A percentile compares a stretch with the other conserved stretches of the same genome.
These are phyloP conservation scores for Combretum micranthum DNA, from an alignment of 345 rosid species.

Conservation along the genomic window DNA sequence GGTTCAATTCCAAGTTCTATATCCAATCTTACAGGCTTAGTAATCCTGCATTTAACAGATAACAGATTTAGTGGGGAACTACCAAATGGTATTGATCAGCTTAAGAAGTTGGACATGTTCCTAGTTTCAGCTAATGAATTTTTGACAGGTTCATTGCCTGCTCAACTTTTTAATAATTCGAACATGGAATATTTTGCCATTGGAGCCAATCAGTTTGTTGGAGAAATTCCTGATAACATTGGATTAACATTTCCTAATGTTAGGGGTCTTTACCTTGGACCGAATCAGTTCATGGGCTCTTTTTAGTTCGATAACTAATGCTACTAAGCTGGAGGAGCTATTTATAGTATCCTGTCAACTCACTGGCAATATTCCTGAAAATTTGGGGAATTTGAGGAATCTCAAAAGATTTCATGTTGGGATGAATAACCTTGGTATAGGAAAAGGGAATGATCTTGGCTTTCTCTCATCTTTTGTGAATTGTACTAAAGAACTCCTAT, in stretches of 20 bases:
- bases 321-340: slow-evolving; percentile 11
- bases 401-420: slow-evolving; percentile 13
- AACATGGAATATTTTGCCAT: slow-evolving; percentile 10
- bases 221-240: slow-evolving; percentile 14
- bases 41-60: slow-evolving; percentile 6
- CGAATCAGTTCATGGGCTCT: slow-evolving; percentile 13
- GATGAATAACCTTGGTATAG: slow-evolving; percentile 14
- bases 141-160: slow-evolving; percentile 22
- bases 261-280: slow-evolving; percentile 4
- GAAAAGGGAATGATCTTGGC: slow-evolving; percentile 18
- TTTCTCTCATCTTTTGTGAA: slow-evolving; percentile 19
- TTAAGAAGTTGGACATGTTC: slow-evolving; percentile 11
- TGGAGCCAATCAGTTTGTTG: slow-evolving; percentile 4
- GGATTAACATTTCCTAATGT: slow-evolving; percentile 20
- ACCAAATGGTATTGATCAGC: slow-evolving; percentile 15
- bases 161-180: slow-evolving; percentile 14
- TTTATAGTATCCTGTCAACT: neutral
- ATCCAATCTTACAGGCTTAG: slow-evolving; percentile 12
- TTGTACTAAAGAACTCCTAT: slow-evolving; percentile 18
- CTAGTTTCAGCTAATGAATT: slow-evolving; percentile 11
- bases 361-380: slow-evolving; percentile 19
- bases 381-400: slow-evolving; percentile 18
- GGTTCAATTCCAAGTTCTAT: slow-evolving; percentile 22
- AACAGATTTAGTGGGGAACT: slow-evolving; percentile 19
- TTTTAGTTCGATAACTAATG: slow-evolving; percentile 18